Evolutionary conservation across 2,329 filamentous ascomycete genomes (phyloP).

Genomic region (Alternaria dauci): DNA sequence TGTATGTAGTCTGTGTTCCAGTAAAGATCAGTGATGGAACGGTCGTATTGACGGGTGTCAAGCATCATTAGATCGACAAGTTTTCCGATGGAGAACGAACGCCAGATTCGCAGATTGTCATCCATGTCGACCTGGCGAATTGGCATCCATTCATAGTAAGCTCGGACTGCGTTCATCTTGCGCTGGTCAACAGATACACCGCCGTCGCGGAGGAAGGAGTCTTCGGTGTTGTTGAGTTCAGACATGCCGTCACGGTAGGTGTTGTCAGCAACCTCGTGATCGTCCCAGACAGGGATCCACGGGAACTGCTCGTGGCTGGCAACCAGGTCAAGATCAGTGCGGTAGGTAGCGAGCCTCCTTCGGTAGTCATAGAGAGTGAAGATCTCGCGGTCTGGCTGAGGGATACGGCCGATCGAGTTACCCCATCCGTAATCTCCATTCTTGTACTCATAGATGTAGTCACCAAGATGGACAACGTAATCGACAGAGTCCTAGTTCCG

Average conservation of each 20-base stretch:
- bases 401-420: conserved; percentile 41
- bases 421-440: conserved; percentile 50
- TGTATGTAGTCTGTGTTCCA: conserved; percentile 71
- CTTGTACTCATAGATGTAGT: conserved; percentile 56
- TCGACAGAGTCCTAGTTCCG: conserved; percentile 52
- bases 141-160: conserved; percentile 58
- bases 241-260: conserved; percentile 52
- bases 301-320: conserved; percentile 52
- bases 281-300: conserved; percentile 59
- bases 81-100: conserved; percentile 53
- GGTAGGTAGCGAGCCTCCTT: conserved; percentile 52
- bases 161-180: conserved; percentile 58
- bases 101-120: conserved; percentile 54
- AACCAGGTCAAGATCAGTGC: conserved; percentile 52
- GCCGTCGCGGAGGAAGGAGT: conserved; percentile 51
- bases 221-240: conserved; percentile 55
- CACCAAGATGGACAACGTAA: conserved; percentile 54
- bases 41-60: conserved; percentile 55
- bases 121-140: conserved; percentile 56
- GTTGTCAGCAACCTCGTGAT: conserved; percentile 54
- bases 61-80: conserved; percentile 55
- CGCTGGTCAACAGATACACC: conserved; percentile 54
- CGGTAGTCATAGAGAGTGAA: conserved; percentile 57
- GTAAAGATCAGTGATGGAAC: conserved; percentile 55
- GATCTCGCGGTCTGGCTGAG: conserved; percentile 50